Base-by-base conservation (phyloP, 2,329 filamentous ascomycete species). In the Amphichorda felina region DNA sequence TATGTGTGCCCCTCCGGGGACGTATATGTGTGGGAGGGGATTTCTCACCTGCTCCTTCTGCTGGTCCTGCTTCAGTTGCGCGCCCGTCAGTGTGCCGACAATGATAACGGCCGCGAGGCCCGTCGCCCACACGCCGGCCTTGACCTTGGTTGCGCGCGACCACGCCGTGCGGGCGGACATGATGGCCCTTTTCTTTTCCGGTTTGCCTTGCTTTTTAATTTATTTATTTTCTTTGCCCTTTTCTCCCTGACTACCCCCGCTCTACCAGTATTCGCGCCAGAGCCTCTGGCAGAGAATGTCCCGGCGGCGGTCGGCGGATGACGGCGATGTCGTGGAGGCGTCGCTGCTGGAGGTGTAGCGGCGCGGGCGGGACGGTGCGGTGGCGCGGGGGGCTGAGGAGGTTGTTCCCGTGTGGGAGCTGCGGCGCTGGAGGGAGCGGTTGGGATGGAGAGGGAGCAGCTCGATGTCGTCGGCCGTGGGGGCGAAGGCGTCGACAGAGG, bases 1-100 rank as follows among this genome's bases (percentile, higher is more conserved):
- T n/a, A n/a, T n/a, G n/a, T n/a, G n/a, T n/a, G n/a, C n/a, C n/a
- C n/a, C n/a, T n/a, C n/a, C n/a, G n/a, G n/a, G 6, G n/a, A n/a
- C n/a, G n/a, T n/a, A n/a, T n/a, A n/a, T n/a, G n/a, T n/a, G n/a
- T n/a, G n/a, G n/a, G 21, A 24, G 21, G 21, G 10, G 21, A 6
- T 10, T 6, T 6, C 48, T 27, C 39, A 67, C 65, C 45, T 64
- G 50, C 41, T 56, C 51, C 44, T 59, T 66, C 41, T 70, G 63
- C 39, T 60, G 54, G 40, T 67, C 61, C 33, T 59, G 57, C 51
- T 69, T 70, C 31, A 70, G 47, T 31, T 63, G 61, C 6, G 66
- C 67, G 35, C 67, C 67, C 38, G 67, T 68, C 32, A 65, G 54
- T 30, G 61, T 50, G 39, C 66, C 65, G 22, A 66, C 63, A 39